Evolutionary conservation across 1,284 basidiomycete species (phyloP).

Genomic region (Austroboletus niveus): DNA sequence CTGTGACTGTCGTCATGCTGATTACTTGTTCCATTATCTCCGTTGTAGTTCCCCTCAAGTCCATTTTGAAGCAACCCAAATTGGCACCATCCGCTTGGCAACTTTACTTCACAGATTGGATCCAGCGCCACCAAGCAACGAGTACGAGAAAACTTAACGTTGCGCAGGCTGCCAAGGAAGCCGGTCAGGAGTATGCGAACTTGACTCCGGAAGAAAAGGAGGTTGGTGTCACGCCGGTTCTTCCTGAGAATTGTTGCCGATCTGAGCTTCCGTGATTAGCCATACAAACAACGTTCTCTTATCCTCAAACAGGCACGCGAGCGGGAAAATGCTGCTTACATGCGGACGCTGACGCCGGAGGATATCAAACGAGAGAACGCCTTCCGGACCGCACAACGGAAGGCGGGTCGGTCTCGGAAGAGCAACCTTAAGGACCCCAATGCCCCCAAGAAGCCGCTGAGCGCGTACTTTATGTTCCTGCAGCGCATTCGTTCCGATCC

Average conservation of each 20-base stretch:
- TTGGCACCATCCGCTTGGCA: constrained; percentile 96
- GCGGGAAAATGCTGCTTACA: constrained; percentile 81
- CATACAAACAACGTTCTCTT: constrained; percentile 80
- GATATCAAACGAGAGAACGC: constrained; percentile 94
- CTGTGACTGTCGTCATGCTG: constrained; percentile 27
- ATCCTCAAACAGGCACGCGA: constrained; percentile 83
- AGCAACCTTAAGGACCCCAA: constrained; percentile 97
- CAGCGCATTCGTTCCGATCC: constrained; percentile 82
- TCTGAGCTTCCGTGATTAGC: constrained; percentile 44
- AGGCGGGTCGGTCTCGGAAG: constrained; percentile 90
- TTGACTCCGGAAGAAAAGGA: constrained; percentile 81
- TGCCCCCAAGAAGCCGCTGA: constrained; percentile 93
- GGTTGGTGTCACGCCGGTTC: constrained; percentile 42
- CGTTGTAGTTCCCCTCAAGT: constrained; percentile 54
- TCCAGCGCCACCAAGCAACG: constrained; percentile 82
- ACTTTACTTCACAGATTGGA: constrained; percentile 95
- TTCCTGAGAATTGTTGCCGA: constrained; percentile 31
- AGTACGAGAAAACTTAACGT: constrained; percentile 87
- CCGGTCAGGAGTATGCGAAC: constrained; percentile 85
- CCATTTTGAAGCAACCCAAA: constrained; percentile 82
- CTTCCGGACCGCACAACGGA: constrained; percentile 88
- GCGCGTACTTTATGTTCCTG: constrained; percentile 94
- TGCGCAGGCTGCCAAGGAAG: constrained; percentile 93
- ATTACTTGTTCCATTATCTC: constrained; percentile 21
- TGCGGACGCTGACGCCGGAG: constrained; percentile 88